Evolutionary conservation across 1,284 basidiomycete species (phyloP), one percentile per base, ranked within the genome.

Genomic region (Pulveroboletus sp.): DNA sequence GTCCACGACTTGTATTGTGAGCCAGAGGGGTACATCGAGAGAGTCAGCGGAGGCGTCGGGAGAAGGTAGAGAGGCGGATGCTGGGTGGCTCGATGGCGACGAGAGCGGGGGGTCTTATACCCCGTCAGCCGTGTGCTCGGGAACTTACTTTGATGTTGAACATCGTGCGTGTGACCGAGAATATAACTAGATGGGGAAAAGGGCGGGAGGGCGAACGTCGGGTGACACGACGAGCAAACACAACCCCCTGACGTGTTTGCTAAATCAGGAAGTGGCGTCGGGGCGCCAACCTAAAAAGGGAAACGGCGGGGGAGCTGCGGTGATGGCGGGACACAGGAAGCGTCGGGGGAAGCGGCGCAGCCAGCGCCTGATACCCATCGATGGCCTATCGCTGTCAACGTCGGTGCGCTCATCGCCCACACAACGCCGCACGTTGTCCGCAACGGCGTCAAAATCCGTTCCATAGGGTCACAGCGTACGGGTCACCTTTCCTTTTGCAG

Each of bases 141-240:
- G 45, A 71, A 66, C 61, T 67, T 62, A 59, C 57, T 35, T 64
- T 46, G 38, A n/a, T 31, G 52, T 47, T 53, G 46, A 28, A 3
- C 42, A 48, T 59, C 43, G 40, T 35, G 42, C 50, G 46, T 25
- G 49, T 63, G 58, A 61, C 46, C 12, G 52, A 22, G 8, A 50
- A 70, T 68, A 58, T 63, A 36, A 18, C 66, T 49, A 12, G 20
- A 67, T 51, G 8, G 40, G 52, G 50, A 7, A 24, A 45, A 33
- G 35, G 72, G 69, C 69, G 69, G 71, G 69, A 64, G 47, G 55
- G 61, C 64, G 68, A 45, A 66, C 62, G 44, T 60, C 55, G 60
- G n/a, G 55, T 57, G 57, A 59, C 51, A 49, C 44, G 58, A 46
- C 47, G 56, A 60, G 36, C 22, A 52, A 54, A 51, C 45, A 59